Conservation (phyloP, 257 asterid genomes). For the Jasminum sambac region DNA sequence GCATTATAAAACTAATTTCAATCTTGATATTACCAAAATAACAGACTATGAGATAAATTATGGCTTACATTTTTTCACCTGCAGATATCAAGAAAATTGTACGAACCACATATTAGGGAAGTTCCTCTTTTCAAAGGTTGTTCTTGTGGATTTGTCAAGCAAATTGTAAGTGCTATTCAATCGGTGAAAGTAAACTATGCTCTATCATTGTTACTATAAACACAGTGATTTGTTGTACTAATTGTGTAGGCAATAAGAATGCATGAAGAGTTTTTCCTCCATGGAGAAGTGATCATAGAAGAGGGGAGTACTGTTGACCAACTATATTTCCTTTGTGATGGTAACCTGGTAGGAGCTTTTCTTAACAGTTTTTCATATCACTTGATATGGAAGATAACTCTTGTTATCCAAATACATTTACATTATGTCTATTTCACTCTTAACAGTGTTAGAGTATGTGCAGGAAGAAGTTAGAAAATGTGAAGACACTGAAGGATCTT, state of each 20-base stretch:
- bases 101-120: constrained; percentile 45
- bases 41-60: background rate
- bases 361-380: background rate
- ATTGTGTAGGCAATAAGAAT: constrained; percentile 45
- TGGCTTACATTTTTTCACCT: constrained; percentile 3
- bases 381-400: background rate
- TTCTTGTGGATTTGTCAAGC: constrained; percentile 54
- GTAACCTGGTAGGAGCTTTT: constrained; percentile 51
- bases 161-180: constrained; percentile 51
- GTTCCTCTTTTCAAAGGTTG: constrained; percentile 63
- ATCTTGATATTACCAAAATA: background rate
- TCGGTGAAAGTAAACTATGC: background rate
- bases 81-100: constrained; percentile 62
- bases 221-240: background rate
- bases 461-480: constrained; percentile 53
- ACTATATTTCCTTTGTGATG: constrained; percentile 59
- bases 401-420: no score
- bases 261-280: constrained; percentile 73
- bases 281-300: constrained; percentile 65
- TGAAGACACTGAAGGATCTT: constrained; percentile 40
- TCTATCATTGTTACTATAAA: background rate
- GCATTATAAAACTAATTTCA: no score
- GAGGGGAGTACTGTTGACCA: constrained; percentile 56
- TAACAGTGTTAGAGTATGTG: no score
- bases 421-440: no score